Evolutionary conservation across 768 basidiomycete genomes (phyloP), one percentile per base, ranked within the genome.

Genomic region (Mycena galericulata): DNA sequence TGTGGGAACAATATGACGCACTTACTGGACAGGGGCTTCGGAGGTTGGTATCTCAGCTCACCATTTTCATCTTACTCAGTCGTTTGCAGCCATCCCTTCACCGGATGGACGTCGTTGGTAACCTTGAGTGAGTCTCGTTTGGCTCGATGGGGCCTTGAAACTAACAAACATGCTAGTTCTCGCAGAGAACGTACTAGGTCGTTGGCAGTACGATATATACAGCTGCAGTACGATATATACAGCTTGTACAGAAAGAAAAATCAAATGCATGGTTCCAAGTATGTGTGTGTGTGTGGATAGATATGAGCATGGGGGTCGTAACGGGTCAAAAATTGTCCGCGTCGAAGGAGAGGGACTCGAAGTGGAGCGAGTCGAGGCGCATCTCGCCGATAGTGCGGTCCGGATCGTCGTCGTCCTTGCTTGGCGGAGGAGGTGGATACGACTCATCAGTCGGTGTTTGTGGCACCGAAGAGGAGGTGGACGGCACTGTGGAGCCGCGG

Each of bases 1-100:
- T 95, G 18, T 99, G 97, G 97, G 97, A 99, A 79, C 97, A 98
- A 79, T 99, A 98, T 77, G 92, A 98, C 77, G 83, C 95, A 1
- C 77, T 84, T 4, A 93, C 89, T 18, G 97, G 97, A 20, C 88
- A 95, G 76, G 97, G 97, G 2, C 85, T 85, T 76, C 81, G 97
- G 82, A 97, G 95, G 94, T 92, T 68, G n/a, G 84, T 57, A 22
- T 8, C 54, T 56, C 36, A 26, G 36, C 10, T 15, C 47, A 24
- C 27, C 27, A 17, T n/a, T 40, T 55, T 10, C 58, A 53, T 41
- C 30, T 74, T 38, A 69, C 59, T 50, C 24, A 51, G n/a, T 63
- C 29, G 27, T 38, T 41, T 59, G 51, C 74, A 96, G 96, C 74
- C 95, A 97, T 79, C 96, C 97, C 0, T 99, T 98, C 82, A 98